phyloP scores from a whole-genome alignment of 2,329 filamentous ascomycete species.

The Phialocephala sp. region DNA sequence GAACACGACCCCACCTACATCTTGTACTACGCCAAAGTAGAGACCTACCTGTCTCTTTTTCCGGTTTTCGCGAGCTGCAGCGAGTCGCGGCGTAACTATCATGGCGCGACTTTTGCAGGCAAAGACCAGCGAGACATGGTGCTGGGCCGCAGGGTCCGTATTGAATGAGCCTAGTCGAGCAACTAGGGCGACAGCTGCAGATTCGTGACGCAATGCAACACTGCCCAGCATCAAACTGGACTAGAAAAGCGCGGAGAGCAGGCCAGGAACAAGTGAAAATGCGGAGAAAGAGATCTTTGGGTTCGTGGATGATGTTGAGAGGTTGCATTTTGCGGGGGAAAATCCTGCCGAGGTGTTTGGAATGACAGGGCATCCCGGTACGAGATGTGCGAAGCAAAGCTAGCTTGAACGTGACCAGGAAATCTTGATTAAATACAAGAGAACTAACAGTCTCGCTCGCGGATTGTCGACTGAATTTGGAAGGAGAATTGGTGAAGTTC shows the following conservation, averaged over 20 bases:
- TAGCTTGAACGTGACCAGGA: background rate
- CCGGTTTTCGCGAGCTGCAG: background rate
- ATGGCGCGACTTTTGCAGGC: background rate
- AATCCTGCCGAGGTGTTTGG: conserved; percentile 2
- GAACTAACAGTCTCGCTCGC: background rate
- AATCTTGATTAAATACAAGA: background rate
- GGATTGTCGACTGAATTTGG: background rate
- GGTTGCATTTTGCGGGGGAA: background rate
- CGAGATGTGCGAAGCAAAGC: background rate
- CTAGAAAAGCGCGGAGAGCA: background rate
- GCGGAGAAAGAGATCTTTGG: background rate
- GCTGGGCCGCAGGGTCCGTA: too few species aligned
- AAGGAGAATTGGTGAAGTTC: background rate
- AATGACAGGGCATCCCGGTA: background rate
- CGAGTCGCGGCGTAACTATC: background rate
- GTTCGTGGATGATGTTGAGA: background rate
- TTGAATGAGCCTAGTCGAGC: background rate
- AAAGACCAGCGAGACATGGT: background rate
- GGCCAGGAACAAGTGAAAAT: background rate
- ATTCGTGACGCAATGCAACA: background rate
- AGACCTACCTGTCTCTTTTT: background rate
- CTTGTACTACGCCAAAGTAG: background rate
- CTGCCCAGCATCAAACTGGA: background rate
- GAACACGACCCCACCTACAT: background rate
- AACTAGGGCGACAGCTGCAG: background rate